A percentile compares a stretch with the other conserved stretches of the same genome.
phyloP scores from a whole-genome alignment of 305 asterid genomes.

The Plantago coronopus region DNA sequence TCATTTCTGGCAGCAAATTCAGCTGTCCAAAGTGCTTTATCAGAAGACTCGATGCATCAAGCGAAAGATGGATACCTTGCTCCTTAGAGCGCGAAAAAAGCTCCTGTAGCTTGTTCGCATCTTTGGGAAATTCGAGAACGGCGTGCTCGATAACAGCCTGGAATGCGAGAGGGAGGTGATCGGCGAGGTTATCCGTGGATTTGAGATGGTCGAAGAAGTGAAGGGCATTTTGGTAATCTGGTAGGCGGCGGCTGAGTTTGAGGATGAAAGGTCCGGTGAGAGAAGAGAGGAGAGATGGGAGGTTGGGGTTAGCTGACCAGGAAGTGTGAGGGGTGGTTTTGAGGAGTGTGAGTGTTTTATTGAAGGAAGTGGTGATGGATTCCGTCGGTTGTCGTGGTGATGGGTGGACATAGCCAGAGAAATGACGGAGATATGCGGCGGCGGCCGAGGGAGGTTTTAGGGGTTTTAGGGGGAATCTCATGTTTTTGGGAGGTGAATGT shows the following conservation, averaged over 20 bases:
- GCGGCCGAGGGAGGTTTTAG: slow-evolving; percentile 18
- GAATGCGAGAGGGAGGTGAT: slow-evolving; percentile 47
- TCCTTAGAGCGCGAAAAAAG: slow-evolving; percentile 42
- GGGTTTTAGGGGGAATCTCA: slow-evolving; percentile 34
- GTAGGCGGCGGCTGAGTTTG: slow-evolving; percentile 59
- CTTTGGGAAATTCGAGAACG: slow-evolving; percentile 35
- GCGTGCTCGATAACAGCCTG: slow-evolving; percentile 64
- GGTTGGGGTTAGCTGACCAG: slow-evolving; percentile 47
- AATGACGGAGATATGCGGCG: slow-evolving; percentile 30
- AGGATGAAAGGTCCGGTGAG: slow-evolving; percentile 44
- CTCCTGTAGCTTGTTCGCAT: slow-evolving; percentile 41
- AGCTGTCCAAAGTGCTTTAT: slow-evolving; percentile 47
- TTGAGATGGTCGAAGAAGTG: slow-evolving; percentile 47
- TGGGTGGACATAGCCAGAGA: slow-evolving; percentile 21
- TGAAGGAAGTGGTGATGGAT: slow-evolving; percentile 19
- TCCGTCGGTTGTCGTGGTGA: slow-evolving; percentile 5
- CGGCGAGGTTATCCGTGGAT: slow-evolving; percentile 21
- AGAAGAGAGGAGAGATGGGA: slow-evolving; percentile 47
- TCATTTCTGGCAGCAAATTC: slow-evolving; percentile 48
- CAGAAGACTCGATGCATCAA: slow-evolving; percentile 52
- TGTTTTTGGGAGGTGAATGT: too few relatives aligned
- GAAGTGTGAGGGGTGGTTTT: slow-evolving; percentile 44
- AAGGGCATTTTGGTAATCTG: slow-evolving; percentile 46
- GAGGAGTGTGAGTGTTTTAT: slow-evolving; percentile 44
- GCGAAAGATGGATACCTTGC: slow-evolving; percentile 38